These are phyloP conservation scores for Clitopilus hobsonii DNA, from an alignment of 768 basidiomycete species.

Conservation along the genomic window DNA sequence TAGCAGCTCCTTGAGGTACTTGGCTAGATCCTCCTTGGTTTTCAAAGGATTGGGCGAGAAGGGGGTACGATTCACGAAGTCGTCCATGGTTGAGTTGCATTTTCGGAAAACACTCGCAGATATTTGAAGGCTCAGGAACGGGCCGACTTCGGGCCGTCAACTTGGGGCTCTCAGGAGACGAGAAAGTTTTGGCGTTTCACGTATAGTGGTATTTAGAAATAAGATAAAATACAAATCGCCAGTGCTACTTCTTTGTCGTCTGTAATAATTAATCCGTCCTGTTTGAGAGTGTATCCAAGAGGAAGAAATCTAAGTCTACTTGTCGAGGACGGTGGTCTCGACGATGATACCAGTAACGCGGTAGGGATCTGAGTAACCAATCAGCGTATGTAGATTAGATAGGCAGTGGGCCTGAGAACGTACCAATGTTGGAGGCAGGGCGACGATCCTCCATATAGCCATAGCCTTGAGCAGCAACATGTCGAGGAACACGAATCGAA, in stretches of 20 bases:
- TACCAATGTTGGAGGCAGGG: slow-evolving; percentile 97
- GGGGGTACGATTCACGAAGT: slow-evolving; percentile 32
- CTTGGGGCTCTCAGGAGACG: neutral
- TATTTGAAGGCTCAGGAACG: slow-evolving; percentile 7
- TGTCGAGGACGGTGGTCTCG: slow-evolving; percentile 77
- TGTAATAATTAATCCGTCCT: neutral
- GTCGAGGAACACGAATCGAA: slow-evolving; percentile 92
- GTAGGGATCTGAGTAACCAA: slow-evolving; percentile 70
- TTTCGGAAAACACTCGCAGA: neutral
- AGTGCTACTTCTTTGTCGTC: neutral
- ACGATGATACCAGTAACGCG: slow-evolving; percentile 87
- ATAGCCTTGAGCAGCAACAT: slow-evolving; percentile 87
- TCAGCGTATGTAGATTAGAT: slow-evolving; percentile 2
- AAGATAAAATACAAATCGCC: slow-evolving; percentile 1
- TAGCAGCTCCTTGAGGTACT: slow-evolving; percentile 54
- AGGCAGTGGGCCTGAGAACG: slow-evolving; percentile 18
- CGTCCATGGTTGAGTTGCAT: slow-evolving; percentile 17
- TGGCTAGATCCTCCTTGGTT: slow-evolving; percentile 54
- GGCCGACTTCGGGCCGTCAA: slow-evolving; percentile 5
- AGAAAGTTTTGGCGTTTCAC: neutral
- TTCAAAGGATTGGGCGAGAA: slow-evolving; percentile 57
- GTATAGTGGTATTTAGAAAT: neutral
- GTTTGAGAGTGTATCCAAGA: neutral
- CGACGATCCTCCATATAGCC: slow-evolving; percentile 97
- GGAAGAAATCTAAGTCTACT: slow-evolving; percentile 36